Evolutionary conservation across 1,284 basidiomycete genomes (phyloP), one percentile per base, ranked within the genome.

Genomic region (Garcileccinum viscosum): DNA sequence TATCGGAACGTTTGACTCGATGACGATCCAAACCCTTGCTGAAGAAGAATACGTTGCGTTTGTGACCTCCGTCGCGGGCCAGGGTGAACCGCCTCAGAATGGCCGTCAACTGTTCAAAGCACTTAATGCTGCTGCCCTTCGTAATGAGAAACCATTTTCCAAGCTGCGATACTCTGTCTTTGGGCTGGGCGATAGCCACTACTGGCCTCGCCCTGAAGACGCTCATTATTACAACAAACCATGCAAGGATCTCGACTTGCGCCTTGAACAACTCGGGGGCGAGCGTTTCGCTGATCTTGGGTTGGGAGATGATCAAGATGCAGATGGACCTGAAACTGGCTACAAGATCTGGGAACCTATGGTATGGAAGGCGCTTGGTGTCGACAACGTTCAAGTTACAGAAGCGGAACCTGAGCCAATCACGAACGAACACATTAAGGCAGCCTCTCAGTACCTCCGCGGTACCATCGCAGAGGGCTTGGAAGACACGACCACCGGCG

Each of bases 341-440:
- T 99, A 99, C 88, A 97, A 95, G 83, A 76, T 88, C 33, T 99
- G 97, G 95, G 97, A 99, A 82, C 92, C 95, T 44, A 84, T 88
- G 68, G 77, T 99, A 50, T 99, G 97, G 98, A 97, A 98, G 83
- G 92, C 92, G 1, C 86, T 99, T 47, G 96, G 97, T 66, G 96
- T 99, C 67, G 97, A 98, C 82, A 86, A 85, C 22, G 86, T 99
- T 67, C 94, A 98, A 80, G 90, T 99, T 38, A 90, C 85, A 47
- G 98, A 99, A 83, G 93, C 92, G 24, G 96, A 99, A 81, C 96
- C 97, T 2, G 97, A 99, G 79, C 91, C 95, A 3, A 97, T 99
- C 83, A 99, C 97, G 70, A 99, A 99, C 85, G 97, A 99, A 84
- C 96, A 99, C 84, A 99, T 99, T 88, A 99, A 99, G 86, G 97